These are phyloP conservation scores for Aspergillus sp. DNA, from an alignment of 2,329 filamentous ascomycete species.

Conservation along the genomic window DNA sequence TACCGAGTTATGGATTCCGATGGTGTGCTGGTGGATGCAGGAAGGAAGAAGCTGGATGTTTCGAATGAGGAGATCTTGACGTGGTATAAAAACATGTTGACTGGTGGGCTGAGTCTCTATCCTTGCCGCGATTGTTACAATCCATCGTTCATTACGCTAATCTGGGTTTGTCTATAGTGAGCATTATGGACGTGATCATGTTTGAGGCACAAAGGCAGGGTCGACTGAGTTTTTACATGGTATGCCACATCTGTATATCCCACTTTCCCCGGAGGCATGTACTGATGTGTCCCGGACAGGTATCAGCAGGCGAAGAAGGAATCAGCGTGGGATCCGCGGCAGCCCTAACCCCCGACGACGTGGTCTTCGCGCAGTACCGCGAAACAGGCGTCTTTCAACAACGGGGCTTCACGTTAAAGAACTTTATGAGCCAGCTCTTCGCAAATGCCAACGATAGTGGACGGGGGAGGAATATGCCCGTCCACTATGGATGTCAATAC, in stretches of 20 bases:
- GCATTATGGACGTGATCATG: slow-evolving; percentile 96
- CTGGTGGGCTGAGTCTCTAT: slow-evolving; percentile 38
- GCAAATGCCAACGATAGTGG: slow-evolving; percentile 79
- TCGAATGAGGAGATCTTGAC: slow-evolving; percentile 59
- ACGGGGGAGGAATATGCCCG: slow-evolving; percentile 89
- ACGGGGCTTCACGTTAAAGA: slow-evolving; percentile 78
- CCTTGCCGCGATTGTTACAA: too few species aligned
- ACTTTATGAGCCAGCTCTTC: slow-evolving; percentile 97
- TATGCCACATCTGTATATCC: slow-evolving; percentile 34
- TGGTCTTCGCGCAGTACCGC: slow-evolving; percentile 91
- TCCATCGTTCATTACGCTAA: background rate
- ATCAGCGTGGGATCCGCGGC: slow-evolving; percentile 87
- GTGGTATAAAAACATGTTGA: slow-evolving; percentile 66
- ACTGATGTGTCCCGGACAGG: slow-evolving; percentile 34
- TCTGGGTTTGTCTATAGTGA: slow-evolving; percentile 46
- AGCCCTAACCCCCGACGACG: slow-evolving; percentile 77
- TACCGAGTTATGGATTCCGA: slow-evolving; percentile 91
- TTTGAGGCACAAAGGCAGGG: slow-evolving; percentile 96
- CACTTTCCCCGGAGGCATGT: background rate
- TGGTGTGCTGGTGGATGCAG: slow-evolving; percentile 75
- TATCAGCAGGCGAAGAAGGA: slow-evolving; percentile 88
- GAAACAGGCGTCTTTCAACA: slow-evolving; percentile 90
- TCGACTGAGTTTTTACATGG: slow-evolving; percentile 96
- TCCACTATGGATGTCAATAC: slow-evolving; percentile 85
- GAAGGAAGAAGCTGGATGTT: slow-evolving; percentile 65